Base-by-base conservation (phyloP, 176 grass and related monocot species). In the Bromus sterilis region DNA sequence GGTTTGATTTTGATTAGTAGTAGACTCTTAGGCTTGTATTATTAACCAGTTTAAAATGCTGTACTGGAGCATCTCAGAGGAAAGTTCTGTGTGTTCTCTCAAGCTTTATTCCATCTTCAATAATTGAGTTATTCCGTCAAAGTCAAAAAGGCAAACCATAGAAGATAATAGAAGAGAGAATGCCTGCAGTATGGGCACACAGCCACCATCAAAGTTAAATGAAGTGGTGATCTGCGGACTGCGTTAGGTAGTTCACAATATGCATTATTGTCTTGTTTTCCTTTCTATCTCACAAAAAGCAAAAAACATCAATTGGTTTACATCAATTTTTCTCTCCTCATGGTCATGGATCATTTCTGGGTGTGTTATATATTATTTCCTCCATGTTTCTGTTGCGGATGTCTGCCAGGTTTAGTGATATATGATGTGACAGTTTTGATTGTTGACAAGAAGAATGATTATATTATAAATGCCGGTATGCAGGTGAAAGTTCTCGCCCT, bases 401-500 rank as follows among this genome's bases (percentile, higher is more conserved):
- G 23, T 6, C 0, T 25, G 24, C 13, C 7, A 34, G 14, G 41
- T 83, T 55, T 16, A 53, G 20, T 72, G 73, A 60, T 80, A 68
- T 57, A 26, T 46, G 1, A 5, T 34, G 25, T 33, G 15, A 16
- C 46, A 65, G 23, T 76, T 33, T 32, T 74, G 32, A 72, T 36
- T 43, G 14, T 11, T 35, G 6, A 69, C 86, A 83, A 83, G 71
- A 67, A 36, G 55, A 80, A 71, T 71, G 53, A 91, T 66, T 84
- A 66, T 46, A 85, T 76, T 69, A 75, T 80, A 25, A 28, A 80
- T 72, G 31, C 42, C 29, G 49, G 23, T 69, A 1, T 64, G n/a
- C 75, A 99, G 93, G 96, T 99, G 56, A 95, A 89, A 83, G 93
- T 99, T 88, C 93, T 99, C 35, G 91, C 96, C 39, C 78, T 99